phyloP scores from a whole-genome alignment of 2,329 filamentous ascomycete genomes.

The Xylariaceae sp. region DNA sequence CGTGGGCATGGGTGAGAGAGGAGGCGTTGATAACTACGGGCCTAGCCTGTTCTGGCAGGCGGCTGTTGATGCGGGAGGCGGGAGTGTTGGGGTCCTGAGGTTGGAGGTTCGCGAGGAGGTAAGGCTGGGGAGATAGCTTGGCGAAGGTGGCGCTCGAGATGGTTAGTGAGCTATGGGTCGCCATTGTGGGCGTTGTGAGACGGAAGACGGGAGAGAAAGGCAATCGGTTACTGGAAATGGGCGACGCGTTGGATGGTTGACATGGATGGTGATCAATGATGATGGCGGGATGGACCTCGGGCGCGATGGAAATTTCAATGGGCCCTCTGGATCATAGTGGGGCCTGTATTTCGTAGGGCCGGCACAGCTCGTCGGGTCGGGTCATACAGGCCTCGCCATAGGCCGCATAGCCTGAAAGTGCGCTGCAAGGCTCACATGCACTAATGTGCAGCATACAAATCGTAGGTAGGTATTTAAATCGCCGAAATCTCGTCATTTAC shows the following conservation, averaged over 20 bases:
- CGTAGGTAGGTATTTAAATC: not conserved
- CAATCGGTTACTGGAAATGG: constrained; percentile 1
- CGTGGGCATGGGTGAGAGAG: constrained; percentile 82
- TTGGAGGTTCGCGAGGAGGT: constrained; percentile 82
- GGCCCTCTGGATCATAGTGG: constrained; percentile 1
- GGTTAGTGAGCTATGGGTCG: constrained; percentile 41
- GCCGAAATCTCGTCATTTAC: too few relatives aligned
- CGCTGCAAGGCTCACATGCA: not conserved
- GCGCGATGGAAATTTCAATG: constrained; percentile 16
- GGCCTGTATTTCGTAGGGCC: constrained; percentile 3
- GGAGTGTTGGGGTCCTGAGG: constrained; percentile 46
- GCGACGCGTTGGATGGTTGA: not conserved
- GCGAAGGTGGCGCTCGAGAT: constrained; percentile 68
- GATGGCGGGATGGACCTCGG: not conserved
- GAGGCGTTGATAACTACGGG: constrained; percentile 72
- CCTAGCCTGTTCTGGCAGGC: constrained; percentile 64
- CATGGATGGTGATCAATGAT: constrained; percentile 9
- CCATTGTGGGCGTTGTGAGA: constrained; percentile 28
- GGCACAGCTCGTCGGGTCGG: constrained; percentile 4
- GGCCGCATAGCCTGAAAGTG: not conserved
- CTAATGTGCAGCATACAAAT: not conserved
- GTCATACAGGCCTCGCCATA: not conserved
- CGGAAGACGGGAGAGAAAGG: not conserved
- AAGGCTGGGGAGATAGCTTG: constrained; percentile 82
- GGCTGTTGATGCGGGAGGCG: constrained; percentile 74